Base-by-base conservation (phyloP, 192 early-diverging fungal genomes). In the Phlyctochytrium arcticum region DNA sequence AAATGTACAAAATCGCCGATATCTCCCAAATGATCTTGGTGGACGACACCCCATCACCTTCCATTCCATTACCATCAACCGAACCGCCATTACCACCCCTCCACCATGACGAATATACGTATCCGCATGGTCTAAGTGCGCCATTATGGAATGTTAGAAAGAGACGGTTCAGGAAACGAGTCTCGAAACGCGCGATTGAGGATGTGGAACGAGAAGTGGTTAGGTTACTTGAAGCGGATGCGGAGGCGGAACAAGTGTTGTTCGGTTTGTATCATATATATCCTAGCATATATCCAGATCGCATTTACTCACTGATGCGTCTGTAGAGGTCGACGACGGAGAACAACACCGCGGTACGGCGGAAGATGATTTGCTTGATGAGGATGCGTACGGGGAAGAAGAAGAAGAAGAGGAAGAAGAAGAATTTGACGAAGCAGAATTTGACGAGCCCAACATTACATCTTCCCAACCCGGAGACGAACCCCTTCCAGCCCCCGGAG, bases 181-280 rank as follows among this genome's bases (percentile, higher is more conserved):
- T 92, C 17, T 87, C 86, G 0, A 91, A 90, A 75, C 76, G 82
- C 60, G 87, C 85, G 3, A 86, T 90, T 50, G 92, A 93, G 68
- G 84, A 87, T 32, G 89, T 94, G 0, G 92, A 94, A 48, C 71
- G 76, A 30, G 92, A 94, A 65, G 89, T 94, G 5, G 90, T 92
- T 36, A 72, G 90, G 50, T 70, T 94, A 37, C 75, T 93, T 7
- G 67, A 87, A 50, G 84, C 83, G 15, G 91, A 92, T 75, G 74
- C 82, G 1, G 69, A 78, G 33, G 90, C 92, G 3, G 87, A 89
- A 27, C 77, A 90, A 31, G 85, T 92, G 7, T 50, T 67, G 31
- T 89, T 83, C 60, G 87, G 85, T 89, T 78, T 29, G 75, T 53
- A 10, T 21, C 17, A 23, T 2, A 78, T 31, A 58, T 80, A 21